Percentiles rank a stretch among this genome's conserved stretches.
Conservation (phyloP, 352 stramenopile genomes). For the Globisporangium heterothallicum region DNA sequence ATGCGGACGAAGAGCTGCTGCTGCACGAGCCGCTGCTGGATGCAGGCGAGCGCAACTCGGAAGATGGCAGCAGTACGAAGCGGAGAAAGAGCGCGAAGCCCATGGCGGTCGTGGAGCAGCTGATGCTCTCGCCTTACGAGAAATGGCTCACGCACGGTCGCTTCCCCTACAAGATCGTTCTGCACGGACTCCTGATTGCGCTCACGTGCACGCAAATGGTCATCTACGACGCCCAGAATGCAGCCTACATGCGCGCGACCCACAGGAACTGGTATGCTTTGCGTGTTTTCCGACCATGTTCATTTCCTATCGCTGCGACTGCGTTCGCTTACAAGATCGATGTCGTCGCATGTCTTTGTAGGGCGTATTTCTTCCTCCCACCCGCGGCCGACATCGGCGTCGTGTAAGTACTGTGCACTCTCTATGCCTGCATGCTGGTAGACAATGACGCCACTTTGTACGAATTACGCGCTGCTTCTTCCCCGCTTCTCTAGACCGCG, state of each 20-base stretch:
- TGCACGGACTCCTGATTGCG: slow-evolving; percentile 70
- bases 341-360: slow-evolving; percentile 10
- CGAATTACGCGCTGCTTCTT: neutral
- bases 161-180: slow-evolving; percentile 81
- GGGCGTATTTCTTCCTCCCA: slow-evolving; percentile 82
- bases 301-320: too few species aligned
- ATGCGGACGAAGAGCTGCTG: neutral
- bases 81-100: neutral
- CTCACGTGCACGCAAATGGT: slow-evolving; percentile 72
- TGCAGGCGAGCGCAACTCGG: neutral
- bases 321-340: neutral
- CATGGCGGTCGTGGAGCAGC: slow-evolving; percentile 45
- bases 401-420: slow-evolving; percentile 24
- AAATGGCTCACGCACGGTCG: slow-evolving; percentile 64
- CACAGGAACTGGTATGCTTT: slow-evolving; percentile 73
- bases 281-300: too few species aligned
- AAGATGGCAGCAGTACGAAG: neutral
- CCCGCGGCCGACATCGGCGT: slow-evolving; percentile 43
- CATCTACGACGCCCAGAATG: slow-evolving; percentile 76
- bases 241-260: slow-evolving; percentile 77
- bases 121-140: slow-evolving; percentile 78
- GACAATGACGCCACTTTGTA: too few species aligned
- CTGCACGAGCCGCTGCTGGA: slow-evolving; percentile 13
- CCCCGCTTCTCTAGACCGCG: slow-evolving; percentile 22
- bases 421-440: too few species aligned